Base-by-base conservation (phyloP, 768 basidiomycete species). In the Psilocybe cubensis region DNA sequence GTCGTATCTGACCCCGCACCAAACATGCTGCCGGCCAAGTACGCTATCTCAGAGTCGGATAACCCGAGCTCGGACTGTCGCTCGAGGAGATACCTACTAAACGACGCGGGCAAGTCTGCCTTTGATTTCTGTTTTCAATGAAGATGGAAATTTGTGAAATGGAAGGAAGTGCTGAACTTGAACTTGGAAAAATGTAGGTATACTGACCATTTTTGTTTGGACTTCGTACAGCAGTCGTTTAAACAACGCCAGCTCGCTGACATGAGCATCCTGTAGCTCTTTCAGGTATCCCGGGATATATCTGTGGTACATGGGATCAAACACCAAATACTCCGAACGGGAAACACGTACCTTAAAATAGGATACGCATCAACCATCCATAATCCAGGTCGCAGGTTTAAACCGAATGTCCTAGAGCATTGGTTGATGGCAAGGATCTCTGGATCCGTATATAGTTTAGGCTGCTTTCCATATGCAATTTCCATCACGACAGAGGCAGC, bases 1-100 rank as follows among this genome's bases (percentile, higher is more conserved):
- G 84, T 87, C 63, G 86, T 88, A 61, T 87, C 87, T 0, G 83
- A 80, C 12, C 87, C 87, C 28, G 86, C 86, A 23, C 87, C 87
- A 57, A 85, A 88, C 70, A 88, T 82, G 35, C 79, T 78, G 0
- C 87, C 87, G 0, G 83, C 82, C 23, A 88, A 78, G 65, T 88
- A 88, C 0, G 86, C 81, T 23, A 80, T 78, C 63, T 88, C 86
- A 52, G 81, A 74, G 52, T 83, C 74, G 2, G 83, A 78, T 10
- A 87, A 76, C 11, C 78, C 81, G 45, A 84, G 79, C 44, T 82
- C 78, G 1, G 65, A 55, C 62, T 87, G 84, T 17, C 79, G 79
- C 59, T 86, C 81, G 1, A 87, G 70, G 25, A 88, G 77, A 58
- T 85, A 83, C 65, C 77, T 80, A 0, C 78, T 83, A 63, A 88